A percentile compares a stretch with the other conserved stretches of the same genome.
Conservation (phyloP, 306 rosid genomes). For the Begonia loranthoides region DNA sequence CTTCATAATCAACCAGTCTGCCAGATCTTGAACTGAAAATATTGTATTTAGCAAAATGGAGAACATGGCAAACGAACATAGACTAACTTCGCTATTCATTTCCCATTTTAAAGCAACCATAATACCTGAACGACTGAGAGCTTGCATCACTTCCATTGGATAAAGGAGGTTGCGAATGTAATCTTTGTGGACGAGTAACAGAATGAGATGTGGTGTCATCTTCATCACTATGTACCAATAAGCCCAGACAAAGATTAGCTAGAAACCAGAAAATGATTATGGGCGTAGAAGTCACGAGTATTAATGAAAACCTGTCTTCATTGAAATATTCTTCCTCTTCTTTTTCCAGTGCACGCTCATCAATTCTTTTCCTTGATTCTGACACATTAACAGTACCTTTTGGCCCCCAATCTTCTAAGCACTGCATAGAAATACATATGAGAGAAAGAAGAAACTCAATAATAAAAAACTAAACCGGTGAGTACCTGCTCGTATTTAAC, state of each 20-base stretch:
- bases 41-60: conserved; percentile 5
- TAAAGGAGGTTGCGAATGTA: conserved; percentile 38
- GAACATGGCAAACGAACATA: neutral
- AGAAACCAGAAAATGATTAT: too few relatives aligned
- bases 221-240: conserved; percentile 52
- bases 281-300: neutral
- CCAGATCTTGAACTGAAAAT: conserved; percentile 49
- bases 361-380: conserved; percentile 60
- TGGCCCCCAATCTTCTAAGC: conserved; percentile 56
- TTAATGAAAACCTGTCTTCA: conserved; percentile 54
- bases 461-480: conserved; percentile 5
- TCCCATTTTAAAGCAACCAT: neutral
- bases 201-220: conserved; percentile 79
- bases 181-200: conserved; percentile 31
- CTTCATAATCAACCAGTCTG: conserved; percentile 89
- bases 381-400: conserved; percentile 31
- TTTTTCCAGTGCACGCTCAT: conserved; percentile 84
- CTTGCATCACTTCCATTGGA: conserved; percentile 62
- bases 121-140: conserved; percentile 44
- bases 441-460: conserved; percentile 6
- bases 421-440: conserved; percentile 35
- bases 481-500: conserved; percentile 90
- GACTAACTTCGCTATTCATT: neutral
- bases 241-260: neutral
- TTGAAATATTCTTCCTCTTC: conserved; percentile 93